Base-by-base conservation (phyloP, 2,329 filamentous ascomycete species). In the Nannizzia gypsea region DNA sequence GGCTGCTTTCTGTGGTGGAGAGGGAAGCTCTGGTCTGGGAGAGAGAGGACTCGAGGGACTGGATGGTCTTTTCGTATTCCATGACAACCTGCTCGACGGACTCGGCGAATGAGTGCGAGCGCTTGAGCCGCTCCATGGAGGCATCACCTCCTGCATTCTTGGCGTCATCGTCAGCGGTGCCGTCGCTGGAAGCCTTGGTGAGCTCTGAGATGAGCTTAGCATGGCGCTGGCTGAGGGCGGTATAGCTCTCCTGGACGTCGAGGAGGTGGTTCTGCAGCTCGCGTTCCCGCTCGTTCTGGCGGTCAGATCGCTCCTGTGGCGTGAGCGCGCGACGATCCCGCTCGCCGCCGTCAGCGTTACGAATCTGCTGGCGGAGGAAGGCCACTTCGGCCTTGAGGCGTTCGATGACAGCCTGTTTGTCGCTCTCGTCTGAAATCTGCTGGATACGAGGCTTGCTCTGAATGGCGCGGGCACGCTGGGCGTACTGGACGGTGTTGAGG, bases 21-120 rank as follows among this genome's bases (percentile, higher is more conserved):
- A 99, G 79, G 0, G 89, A 90, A 36, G 88, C 81, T 60, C 93
- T 83, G 1, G 93, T 97, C 68, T 85, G 93, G 0, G 91, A 91
- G 13, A 99, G 82, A 1, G 91, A 96, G 57, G 90, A 85, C 73
- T 99, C 93, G 15, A 99, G 81, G 58, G 84, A 87, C 71, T 97
- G 91, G 56, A 99, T 99, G 0, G 95, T 99, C 80, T 95, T 97
- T 72, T 99, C 95, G 70, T 99, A 99, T 74, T 99, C 93, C 56
- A 97, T 78, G 2, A 99, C 90, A 22, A 99, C 90, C 69, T 95
- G 89, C 69, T 99, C 93, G 20, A 99, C 92, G 28, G 92, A 92
- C 70, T 95, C 88, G 1, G 92, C 91, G 70, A 99, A 97, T 0
- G 89, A 95, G 71, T 95, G 96, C 17, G 95, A 99, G 44, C 93